Evolutionary conservation across 140 eudicot species (phyloP).

Genomic region (Senecio squalidus): DNA sequence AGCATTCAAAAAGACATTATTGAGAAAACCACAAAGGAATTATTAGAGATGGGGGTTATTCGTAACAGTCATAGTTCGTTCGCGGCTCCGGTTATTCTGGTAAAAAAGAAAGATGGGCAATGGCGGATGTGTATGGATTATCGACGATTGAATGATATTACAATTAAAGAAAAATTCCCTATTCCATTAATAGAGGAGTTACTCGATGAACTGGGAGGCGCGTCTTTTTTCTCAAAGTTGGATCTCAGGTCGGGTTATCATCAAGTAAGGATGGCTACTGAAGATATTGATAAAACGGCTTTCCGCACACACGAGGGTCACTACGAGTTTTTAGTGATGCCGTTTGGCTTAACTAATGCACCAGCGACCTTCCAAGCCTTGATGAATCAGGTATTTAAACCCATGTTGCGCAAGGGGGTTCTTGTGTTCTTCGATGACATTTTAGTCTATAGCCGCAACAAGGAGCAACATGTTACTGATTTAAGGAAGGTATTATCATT

Average conservation of each 20-base stretch:
- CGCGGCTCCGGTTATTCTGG: constrained; percentile 4
- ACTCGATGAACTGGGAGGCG: neutral
- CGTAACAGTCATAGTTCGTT: neutral
- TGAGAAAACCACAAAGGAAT: neutral
- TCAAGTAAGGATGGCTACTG: neutral
- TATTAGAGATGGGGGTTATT: neutral
- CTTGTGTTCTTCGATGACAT: neutral
- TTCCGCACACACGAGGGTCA: neutral
- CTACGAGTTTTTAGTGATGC: no score
- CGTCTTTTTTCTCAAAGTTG: neutral
- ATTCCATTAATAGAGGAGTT: neutral
- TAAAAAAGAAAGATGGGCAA: neutral
- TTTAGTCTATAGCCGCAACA: neutral
- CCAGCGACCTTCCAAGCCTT: neutral
- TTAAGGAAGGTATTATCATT: neutral
- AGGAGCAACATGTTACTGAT: neutral
- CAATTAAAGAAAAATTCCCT: neutral
- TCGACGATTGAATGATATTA: neutral
- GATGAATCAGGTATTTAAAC: neutral
- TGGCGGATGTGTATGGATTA: neutral
- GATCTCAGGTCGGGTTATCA: neutral
- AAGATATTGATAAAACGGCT: neutral
- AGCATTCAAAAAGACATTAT: constrained; percentile 19
- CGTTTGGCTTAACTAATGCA: neutral
- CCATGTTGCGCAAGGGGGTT: neutral